Conservation (phyloP, 768 basidiomycete species). For the Leccinum pellstonianum region DNA sequence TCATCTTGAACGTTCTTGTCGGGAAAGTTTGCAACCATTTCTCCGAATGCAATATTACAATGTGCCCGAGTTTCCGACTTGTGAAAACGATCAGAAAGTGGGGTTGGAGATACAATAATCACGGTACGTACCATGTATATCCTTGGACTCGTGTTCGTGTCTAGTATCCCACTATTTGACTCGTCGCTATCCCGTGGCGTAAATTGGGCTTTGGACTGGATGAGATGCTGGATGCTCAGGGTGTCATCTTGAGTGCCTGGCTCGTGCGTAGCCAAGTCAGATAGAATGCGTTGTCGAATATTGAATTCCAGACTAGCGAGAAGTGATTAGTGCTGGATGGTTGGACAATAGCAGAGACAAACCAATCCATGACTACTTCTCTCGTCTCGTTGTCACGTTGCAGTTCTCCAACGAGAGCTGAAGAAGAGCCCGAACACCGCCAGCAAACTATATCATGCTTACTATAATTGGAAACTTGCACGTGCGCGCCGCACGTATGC, state of each 20-base stretch:
- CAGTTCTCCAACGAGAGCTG: no score
- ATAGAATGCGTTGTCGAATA: slow-evolving; percentile 71
- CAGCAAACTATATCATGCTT: background rate
- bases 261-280: slow-evolving; percentile 65
- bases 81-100: slow-evolving; percentile 2
- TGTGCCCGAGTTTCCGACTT: slow-evolving; percentile 73
- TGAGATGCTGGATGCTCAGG: slow-evolving; percentile 50
- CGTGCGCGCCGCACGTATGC: background rate
- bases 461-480: no score
- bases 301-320: slow-evolving; percentile 67
- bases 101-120: background rate
- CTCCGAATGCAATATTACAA: slow-evolving; percentile 82
- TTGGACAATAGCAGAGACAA: slow-evolving; percentile 15
- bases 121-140: slow-evolving; percentile 57
- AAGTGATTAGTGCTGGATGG: background rate
- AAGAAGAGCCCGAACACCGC: background rate
- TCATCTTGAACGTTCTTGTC: slow-evolving; percentile 50
- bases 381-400: no score
- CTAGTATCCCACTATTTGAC: slow-evolving; percentile 23
- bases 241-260: slow-evolving; percentile 48
- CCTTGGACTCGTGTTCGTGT: slow-evolving; percentile 20
- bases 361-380: slow-evolving; percentile 48
- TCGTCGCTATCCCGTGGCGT: slow-evolving; percentile 20
- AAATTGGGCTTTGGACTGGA: slow-evolving; percentile 61
- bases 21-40: slow-evolving; percentile 67